Percentiles rank a stretch among this genome's conserved stretches.
phyloP scores from a whole-genome alignment of 164 flowering plant genomes.

The Umbellularia californica region DNA sequence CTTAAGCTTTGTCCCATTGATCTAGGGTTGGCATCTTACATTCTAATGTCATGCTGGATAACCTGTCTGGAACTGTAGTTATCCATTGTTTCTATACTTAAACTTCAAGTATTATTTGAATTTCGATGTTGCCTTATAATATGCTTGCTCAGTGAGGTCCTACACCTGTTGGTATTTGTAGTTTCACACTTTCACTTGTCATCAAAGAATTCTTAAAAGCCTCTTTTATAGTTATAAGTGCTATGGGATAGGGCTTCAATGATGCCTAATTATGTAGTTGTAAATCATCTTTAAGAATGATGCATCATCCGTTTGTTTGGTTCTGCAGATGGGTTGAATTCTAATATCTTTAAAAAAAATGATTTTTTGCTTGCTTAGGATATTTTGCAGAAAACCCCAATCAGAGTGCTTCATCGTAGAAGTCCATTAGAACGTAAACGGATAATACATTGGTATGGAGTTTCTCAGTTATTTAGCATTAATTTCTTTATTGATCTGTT shows the following conservation, averaged over 20 bases:
- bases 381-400: slow-evolving; percentile 77
- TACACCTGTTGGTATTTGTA: not conserved
- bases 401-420: slow-evolving; percentile 95
- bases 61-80: not conserved
- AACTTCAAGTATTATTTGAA: not conserved
- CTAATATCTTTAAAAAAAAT: no score
- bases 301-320: not conserved
- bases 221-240: not conserved
- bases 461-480: not conserved
- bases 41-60: not conserved
- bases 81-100: not conserved
- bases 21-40: no score
- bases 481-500: not conserved
- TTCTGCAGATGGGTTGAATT: not conserved
- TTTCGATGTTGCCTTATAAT: not conserved
- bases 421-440: slow-evolving; percentile 92
- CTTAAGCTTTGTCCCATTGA: no score
- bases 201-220: not conserved
- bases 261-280: not conserved
- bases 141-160: not conserved
- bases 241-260: not conserved
- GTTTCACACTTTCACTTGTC: not conserved
- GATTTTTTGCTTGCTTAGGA: slow-evolving; percentile 31
- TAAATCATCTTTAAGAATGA: not conserved
- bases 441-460: slow-evolving; percentile 74